Percentiles rank a stretch among this genome's conserved stretches.
phyloP scores from a whole-genome alignment of 2,329 filamentous ascomycete genomes.

The Pestalotiopsis sp. region DNA sequence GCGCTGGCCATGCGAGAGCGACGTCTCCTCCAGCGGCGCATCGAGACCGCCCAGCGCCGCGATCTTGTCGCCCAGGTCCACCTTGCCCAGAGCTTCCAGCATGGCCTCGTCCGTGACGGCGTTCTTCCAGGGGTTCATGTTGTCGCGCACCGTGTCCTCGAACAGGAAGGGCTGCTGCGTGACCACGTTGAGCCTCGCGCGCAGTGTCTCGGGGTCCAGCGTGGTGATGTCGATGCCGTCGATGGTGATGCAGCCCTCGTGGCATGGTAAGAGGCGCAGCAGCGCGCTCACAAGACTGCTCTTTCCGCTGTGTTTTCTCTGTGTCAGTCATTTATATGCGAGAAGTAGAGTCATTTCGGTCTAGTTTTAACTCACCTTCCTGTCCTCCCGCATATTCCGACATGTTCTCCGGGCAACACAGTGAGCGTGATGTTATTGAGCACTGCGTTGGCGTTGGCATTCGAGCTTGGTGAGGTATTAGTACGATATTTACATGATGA shows the following conservation, averaged over 20 bases:
- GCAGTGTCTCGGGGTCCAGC: slow-evolving; percentile 38
- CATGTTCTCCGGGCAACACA: not conserved
- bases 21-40: slow-evolving; percentile 44
- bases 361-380: not conserved
- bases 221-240: slow-evolving; percentile 34
- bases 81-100: slow-evolving; percentile 33
- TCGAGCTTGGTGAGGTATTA: not conserved
- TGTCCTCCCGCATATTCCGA: slow-evolving; percentile 6
- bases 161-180: slow-evolving; percentile 58
- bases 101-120: slow-evolving; percentile 32
- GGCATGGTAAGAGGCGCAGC: slow-evolving; percentile 31
- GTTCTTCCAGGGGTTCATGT: slow-evolving; percentile 33
- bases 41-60: slow-evolving; percentile 36
- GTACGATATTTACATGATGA: not conserved
- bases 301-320: slow-evolving; percentile 39
- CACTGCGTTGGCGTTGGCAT: not conserved
- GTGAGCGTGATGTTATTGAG: slow-evolving; percentile 4
- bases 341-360: not conserved
- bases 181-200: slow-evolving; percentile 51
- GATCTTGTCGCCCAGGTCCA: slow-evolving; percentile 37
- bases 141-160: slow-evolving; percentile 36
- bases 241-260: slow-evolving; percentile 30
- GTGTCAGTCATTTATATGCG: not conserved
- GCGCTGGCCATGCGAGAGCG: slow-evolving; percentile 60
- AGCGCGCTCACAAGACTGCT: slow-evolving; percentile 44